Evolutionary conservation across 331 rosid genomes (phyloP).

Genomic region (Pyrus hybrid): DNA sequence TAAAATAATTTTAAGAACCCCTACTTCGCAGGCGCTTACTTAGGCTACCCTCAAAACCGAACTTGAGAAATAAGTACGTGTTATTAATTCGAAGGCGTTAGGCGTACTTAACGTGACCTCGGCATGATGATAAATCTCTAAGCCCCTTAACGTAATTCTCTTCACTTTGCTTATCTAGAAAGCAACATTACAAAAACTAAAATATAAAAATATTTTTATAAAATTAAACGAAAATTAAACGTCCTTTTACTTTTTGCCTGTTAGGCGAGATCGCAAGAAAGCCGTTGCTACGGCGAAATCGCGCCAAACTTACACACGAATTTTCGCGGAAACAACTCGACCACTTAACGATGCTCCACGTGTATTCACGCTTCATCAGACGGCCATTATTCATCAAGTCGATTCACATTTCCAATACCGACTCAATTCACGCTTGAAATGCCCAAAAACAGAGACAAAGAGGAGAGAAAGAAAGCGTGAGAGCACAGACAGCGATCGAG

Average conservation of each 20-base stretch:
- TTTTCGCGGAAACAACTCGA: background rate
- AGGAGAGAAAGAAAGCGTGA: background rate
- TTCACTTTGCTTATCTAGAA: no score
- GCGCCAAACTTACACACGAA: background rate
- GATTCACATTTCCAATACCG: no score
- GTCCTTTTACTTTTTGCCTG: background rate
- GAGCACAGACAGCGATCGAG: background rate
- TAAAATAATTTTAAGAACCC: no score
- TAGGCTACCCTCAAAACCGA: no score
- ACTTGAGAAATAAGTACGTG: accelerated
- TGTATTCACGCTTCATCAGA: background rate
- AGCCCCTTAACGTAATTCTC: accelerated
- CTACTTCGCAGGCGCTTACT: no score
- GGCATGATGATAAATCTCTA: no score
- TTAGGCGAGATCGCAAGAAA: background rate
- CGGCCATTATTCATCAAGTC: background rate
- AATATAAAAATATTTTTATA: no score
- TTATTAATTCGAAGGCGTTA: no score
- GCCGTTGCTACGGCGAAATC: background rate
- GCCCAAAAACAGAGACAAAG: background rate
- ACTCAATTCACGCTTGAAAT: background rate
- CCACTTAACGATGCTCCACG: background rate
- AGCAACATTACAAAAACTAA: no score
- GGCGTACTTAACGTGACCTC: no score
- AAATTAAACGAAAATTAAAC: background rate